These are phyloP conservation scores for Claviceps quebecensis DNA, from an alignment of 2,329 filamentous ascomycete genomes.

Conservation along the genomic window DNA sequence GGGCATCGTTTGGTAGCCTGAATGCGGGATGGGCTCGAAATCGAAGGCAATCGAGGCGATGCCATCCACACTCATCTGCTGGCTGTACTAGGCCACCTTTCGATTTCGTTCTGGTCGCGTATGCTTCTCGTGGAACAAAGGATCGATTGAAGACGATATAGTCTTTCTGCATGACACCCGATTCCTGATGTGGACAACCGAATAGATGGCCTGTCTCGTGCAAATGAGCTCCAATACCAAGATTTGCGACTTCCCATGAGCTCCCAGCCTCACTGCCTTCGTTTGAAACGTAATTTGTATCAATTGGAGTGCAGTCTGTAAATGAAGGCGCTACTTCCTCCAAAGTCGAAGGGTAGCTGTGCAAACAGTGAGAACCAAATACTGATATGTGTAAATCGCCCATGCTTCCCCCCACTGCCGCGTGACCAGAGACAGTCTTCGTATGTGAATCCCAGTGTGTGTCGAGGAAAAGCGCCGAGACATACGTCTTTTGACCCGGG, in stretches of 20 bases:
- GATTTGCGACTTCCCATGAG: conserved; percentile 89
- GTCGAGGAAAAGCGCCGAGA: conserved; percentile 77
- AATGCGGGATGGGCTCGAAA: conserved; percentile 90
- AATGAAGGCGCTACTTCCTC: conserved; percentile 87
- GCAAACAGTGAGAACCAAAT: conserved; percentile 82
- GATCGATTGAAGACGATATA: conserved; percentile 74
- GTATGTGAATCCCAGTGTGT: conserved; percentile 67
- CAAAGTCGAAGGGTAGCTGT: conserved; percentile 78
- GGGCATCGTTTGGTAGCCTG: conserved; percentile 61
- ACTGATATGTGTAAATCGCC: conserved; percentile 72
- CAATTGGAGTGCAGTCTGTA: conserved; percentile 77
- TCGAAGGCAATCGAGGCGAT: conserved; percentile 73
- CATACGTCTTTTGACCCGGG: conserved; percentile 72
- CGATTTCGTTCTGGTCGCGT: conserved; percentile 72
- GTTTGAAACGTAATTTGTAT: conserved; percentile 67
- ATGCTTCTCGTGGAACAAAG: conserved; percentile 70
- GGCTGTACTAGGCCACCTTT: conserved; percentile 63
- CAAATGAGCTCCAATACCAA: conserved; percentile 84
- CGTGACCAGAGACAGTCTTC: conserved; percentile 64
- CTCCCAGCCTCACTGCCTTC: conserved; percentile 78
- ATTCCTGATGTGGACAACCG: conserved; percentile 79
- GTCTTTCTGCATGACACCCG: conserved; percentile 82
- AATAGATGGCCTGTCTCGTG: conserved; percentile 86
- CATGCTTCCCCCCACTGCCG: conserved; percentile 61
- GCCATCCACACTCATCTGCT: conserved; percentile 81